These are phyloP conservation scores for Coffea eugenioides DNA, from an alignment of 257 asterid species.

Conservation along the genomic window DNA sequence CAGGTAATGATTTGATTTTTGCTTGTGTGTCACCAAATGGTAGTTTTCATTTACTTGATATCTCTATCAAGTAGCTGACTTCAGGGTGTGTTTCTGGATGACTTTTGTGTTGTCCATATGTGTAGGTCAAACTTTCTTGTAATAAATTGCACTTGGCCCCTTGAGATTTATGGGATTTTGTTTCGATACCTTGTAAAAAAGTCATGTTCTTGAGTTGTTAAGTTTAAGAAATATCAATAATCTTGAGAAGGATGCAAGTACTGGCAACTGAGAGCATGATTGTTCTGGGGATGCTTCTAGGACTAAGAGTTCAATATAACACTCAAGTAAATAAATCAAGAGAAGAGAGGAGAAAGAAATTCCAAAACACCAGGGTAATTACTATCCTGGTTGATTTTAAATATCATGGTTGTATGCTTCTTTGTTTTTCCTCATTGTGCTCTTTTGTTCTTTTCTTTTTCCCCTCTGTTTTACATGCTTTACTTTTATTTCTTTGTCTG, in stretches of 20 bases:
- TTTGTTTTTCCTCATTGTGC: background rate
- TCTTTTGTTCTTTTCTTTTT: no score
- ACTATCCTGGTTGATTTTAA: background rate
- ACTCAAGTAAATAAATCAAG: background rate
- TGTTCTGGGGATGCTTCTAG: background rate
- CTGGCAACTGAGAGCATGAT: background rate
- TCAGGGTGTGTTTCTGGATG: background rate
- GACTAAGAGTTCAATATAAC: background rate
- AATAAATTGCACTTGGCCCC: background rate
- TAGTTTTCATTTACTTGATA: constrained; percentile 1
- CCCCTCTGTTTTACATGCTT: background rate
- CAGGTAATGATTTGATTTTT: constrained; percentile 55
- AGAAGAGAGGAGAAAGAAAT: background rate
- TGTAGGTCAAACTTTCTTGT: background rate
- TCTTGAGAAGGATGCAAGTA: background rate
- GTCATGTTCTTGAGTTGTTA: background rate
- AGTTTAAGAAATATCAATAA: background rate
- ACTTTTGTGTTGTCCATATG: background rate
- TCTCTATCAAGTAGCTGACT: background rate
- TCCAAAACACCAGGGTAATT: background rate
- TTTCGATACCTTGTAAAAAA: background rate
- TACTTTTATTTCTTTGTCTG: background rate
- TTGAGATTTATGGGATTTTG: background rate
- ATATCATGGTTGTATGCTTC: background rate
- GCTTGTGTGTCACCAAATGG: constrained; percentile 2